Base-by-base conservation (phyloP, 2,329 filamentous ascomycete species). In the Cladosporium oxysporum region DNA sequence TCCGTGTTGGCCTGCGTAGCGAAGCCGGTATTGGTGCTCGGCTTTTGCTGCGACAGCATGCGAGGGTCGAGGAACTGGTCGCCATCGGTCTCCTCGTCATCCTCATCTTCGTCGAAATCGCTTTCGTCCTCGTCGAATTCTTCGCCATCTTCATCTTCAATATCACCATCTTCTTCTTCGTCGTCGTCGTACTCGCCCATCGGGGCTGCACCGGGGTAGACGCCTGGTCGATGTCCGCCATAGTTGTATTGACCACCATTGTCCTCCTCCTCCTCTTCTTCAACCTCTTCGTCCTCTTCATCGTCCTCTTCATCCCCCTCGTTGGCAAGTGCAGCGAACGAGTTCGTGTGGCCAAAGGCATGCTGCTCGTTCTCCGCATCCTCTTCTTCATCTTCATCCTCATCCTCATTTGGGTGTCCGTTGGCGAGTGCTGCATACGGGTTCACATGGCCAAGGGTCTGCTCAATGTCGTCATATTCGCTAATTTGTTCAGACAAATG, bases 11-110 rank as follows among this genome's bases (percentile, higher is more conserved):
- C 52, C 18, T 53, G 50, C n/a, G 41, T 47, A 12, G 55, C 58
- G 5, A 69, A 69, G 21, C 69, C 64, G 12, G 12, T 63, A 55
- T 72, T 69, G 55, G 73, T 55, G n/a, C 69, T 69, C 35, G 66
- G 60, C 33, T 63, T 50, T 21, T 33, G 21, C 18, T 50, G 21
- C 12, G 58, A 50, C 16, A 57, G 41, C 47, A 63, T 66, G 52
- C 53, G 63, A 49, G 52, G 64, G 61, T 63, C 58, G 41, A 29
- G 58, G 21, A 52, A 41, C 31, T 65, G 53, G 3, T 60, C 60
- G 21, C 57, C 67, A 12, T 71, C 63, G 12, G 69, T 67, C 29
- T 66, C 66, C 10, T 68, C 69, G 26, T 67, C 66, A 26, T 69
- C 60, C 6, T 66, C 67, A 23, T 68, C 53, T 4, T 70, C 68